phyloP scores from a whole-genome alignment of 139 green algal genomes.

The Gonium pectorale region DNA sequence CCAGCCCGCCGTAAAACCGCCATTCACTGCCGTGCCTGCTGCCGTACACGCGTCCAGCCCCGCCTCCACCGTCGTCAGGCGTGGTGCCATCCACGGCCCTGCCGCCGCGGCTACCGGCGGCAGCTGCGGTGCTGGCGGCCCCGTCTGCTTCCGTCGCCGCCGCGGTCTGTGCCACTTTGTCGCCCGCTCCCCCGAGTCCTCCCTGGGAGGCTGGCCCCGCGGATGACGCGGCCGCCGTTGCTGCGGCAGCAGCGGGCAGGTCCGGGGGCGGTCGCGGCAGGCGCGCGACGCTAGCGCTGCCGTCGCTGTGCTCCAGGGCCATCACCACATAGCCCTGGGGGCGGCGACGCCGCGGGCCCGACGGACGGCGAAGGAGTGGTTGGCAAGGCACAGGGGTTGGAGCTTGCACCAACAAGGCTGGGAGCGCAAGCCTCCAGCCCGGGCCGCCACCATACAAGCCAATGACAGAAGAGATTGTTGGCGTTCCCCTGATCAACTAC shows the following conservation, averaged over 20 bases:
- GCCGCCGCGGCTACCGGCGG: not conserved
- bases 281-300: slow-evolving; percentile 49
- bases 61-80: not conserved
- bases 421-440: no score
- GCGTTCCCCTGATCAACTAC: no score
- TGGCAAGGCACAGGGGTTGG: no score
- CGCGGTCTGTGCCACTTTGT: not conserved
- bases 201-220: not conserved
- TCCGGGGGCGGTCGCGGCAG: slow-evolving; percentile 46
- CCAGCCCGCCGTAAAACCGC: not conserved
- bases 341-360: no score
- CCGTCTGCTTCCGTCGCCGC: not conserved
- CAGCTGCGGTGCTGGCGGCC: not conserved
- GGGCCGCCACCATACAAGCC: no score
- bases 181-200: not conserved
- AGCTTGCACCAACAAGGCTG: no score
- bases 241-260: not conserved
- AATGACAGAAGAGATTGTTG: no score
- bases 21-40: slow-evolving; percentile 8
- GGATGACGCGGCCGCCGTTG: not conserved
- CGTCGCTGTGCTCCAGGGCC: slow-evolving; percentile 79
- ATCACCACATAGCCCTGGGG: slow-evolving; percentile 73
- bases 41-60: no score
- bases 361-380: no score
- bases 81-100: not conserved